phyloP scores from a whole-genome alignment of 2,329 filamentous ascomycete genomes.

The Zymoseptoria pseudotritici region DNA sequence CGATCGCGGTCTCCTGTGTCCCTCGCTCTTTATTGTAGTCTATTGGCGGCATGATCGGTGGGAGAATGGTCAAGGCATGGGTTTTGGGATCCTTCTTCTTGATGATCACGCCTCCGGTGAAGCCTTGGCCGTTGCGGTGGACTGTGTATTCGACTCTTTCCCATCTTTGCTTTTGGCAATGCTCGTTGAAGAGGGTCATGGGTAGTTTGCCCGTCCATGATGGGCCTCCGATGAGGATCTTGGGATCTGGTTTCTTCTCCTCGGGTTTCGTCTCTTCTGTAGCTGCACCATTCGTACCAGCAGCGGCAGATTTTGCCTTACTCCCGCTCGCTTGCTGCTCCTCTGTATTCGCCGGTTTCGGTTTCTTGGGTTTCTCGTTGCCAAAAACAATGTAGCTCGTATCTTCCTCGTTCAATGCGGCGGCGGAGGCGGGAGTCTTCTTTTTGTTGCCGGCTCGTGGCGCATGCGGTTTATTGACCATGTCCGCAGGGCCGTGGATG shows the following conservation, averaged over 20 bases:
- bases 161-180: conserved; percentile 95
- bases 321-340: conserved; percentile 10
- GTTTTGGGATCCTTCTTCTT: conserved; percentile 72
- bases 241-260: conserved; percentile 52
- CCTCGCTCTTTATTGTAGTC: conserved; percentile 66
- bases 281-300: conserved; percentile 5
- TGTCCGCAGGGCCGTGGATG: conserved; percentile 15
- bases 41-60: conserved; percentile 73
- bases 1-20: conserved; percentile 68
- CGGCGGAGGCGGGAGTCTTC: conserved; percentile 25
- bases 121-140: conserved; percentile 29
- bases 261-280: conserved; percentile 14
- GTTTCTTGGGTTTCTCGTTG: conserved; percentile 37
- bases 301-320: conserved; percentile 25
- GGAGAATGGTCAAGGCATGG: conserved; percentile 63
- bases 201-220: conserved; percentile 98
- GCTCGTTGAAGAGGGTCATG: conserved; percentile 85
- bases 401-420: conserved; percentile 38
- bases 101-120: conserved; percentile 71
- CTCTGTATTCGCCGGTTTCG: conserved; percentile 27
- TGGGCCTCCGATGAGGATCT: conserved; percentile 81
- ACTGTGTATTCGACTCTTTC: conserved; percentile 87
- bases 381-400: conserved; percentile 45
- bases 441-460: conserved; percentile 39
- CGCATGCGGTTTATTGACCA: conserved; percentile 45